phyloP scores from a whole-genome alignment of 768 basidiomycete genomes.

The Tricholoma sp. region DNA sequence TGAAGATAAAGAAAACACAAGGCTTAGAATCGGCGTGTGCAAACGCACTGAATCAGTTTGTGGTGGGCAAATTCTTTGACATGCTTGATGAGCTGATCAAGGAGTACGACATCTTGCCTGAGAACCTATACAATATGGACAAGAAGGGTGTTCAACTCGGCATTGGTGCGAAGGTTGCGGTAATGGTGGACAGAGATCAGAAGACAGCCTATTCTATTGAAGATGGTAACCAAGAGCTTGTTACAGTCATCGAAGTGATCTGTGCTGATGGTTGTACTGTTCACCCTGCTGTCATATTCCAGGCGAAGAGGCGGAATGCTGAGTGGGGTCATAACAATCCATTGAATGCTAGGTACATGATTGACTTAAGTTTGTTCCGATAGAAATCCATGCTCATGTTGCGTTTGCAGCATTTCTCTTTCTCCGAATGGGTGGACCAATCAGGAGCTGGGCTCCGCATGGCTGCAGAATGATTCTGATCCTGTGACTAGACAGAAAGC shows the following conservation, averaged over 20 bases:
- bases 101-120: slow-evolving; percentile 14
- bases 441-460: slow-evolving; percentile 25
- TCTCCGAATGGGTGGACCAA: slow-evolving; percentile 38
- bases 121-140: slow-evolving; percentile 26
- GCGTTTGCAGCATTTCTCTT: slow-evolving; percentile 21
- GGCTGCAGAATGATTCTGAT: slow-evolving; percentile 15
- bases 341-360: slow-evolving; percentile 24
- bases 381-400: slow-evolving; percentile 1
- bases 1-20: slow-evolving; percentile 17
- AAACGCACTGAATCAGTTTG: slow-evolving; percentile 14
- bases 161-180: slow-evolving; percentile 10
- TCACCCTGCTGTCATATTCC: slow-evolving; percentile 31
- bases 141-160: slow-evolving; percentile 25
- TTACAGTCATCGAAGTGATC: slow-evolving; percentile 40
- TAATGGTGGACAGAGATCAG: slow-evolving; percentile 12
- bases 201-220: slow-evolving; percentile 14
- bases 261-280: slow-evolving; percentile 37
- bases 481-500: slow-evolving; percentile 15
- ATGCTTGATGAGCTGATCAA: slow-evolving; percentile 7
- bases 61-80: slow-evolving; percentile 18
- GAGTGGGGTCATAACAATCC: slow-evolving; percentile 21
- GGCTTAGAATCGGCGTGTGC: slow-evolving; percentile 20
- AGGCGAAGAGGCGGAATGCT: too few relatives aligned
- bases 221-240: slow-evolving; percentile 32
- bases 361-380: background rate